Base-by-base conservation (phyloP, 805 yeast species). In the Zygosaccharomyces bailii region DNA sequence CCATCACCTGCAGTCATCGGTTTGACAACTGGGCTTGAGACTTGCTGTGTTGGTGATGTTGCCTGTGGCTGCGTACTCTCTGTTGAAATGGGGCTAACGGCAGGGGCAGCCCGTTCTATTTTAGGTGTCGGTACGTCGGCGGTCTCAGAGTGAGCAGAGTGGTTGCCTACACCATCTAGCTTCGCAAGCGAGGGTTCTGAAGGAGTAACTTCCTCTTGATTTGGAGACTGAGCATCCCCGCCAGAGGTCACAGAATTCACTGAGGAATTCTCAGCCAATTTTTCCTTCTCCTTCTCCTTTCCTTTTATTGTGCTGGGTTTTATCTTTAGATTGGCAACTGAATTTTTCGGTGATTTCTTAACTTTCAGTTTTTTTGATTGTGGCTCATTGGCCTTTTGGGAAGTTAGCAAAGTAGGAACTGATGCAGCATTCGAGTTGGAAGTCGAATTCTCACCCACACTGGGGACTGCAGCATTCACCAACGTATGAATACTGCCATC, bases 401-500 rank as follows among this genome's bases (percentile, higher is more conserved):
- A 39, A 18, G 48, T 23, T 13, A 37, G 50, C 19, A 42, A 30
- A 17, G 44, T 34, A 18, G 52, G 43, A 11, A 43, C 43, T 24
- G 39, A 47, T 11, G 37, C 23, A 6, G 39, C 44, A 29, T 16
- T 16, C 14, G 31, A 6, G 14, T n/a, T 27, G 16, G 31, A 27
- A n/a, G 13, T 16, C 4, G 21, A 39, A 20, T 16, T 43, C 3
- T 42, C 43, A 21, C 19, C 24, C 9, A 21, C 40, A 3, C 40
- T 33, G n/a, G 48, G 43, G 4, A 54, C 52, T 16, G 65, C 59
- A 44, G 65, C 65, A 43, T 57, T 55, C 4, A 61, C 61, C 34
- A 59, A 45, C 1, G 63, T 59, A 39, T 60, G 53, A 38, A 60
- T 61, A 9, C 57, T 60, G 11, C 59, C 61, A 34, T 59, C 64